Evolutionary conservation across 768 basidiomycete genomes (phyloP), one percentile per base, ranked within the genome.

Genomic region (Serpula lacrymans): DNA sequence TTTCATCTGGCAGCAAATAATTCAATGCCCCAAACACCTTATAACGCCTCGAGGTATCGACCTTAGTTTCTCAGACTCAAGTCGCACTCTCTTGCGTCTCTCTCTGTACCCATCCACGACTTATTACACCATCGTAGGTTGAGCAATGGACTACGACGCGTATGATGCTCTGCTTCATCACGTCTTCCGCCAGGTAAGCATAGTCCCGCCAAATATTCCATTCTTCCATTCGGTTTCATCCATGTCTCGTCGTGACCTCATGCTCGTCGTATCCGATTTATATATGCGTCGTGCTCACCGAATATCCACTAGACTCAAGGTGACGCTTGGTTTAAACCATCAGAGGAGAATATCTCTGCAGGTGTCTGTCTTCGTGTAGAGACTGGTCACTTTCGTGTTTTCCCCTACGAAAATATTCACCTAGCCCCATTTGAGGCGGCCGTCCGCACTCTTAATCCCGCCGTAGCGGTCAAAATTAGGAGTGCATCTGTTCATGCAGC

Each of bases 291-390:
- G 27, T 16, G 26, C 38, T 29, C 7, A 32, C 38, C 14, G 17
- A 32, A 8, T 33, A 41, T 6, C 32, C 39, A 63, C 17, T 66
- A 88, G 84, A 88, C 87, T 1, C 84, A 87, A 55, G 79, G 82
- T 2, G 85, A 88, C 43, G 82, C 87, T 6, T 89, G 87, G 87
- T 88, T 89, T 62, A 89, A 88, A 53, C 86, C 86, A 3, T 78
- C 85, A 0, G 83, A 87, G 52, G 87, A 90, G 62, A 88, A 87
- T 53, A 67, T 88, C 37, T 78, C 84, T 43, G 83, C 82, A 0
- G 87, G 87, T 34, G 85, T 90, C 47, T 88, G 84, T 54, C 61
- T 90, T 16, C 74, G 87, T 30, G 75, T 86, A 17, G 75, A 80
- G 37, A 68, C 76, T 9, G 80, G 80, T 28, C 71, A 75, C 41